Base-by-base conservation (phyloP, 75 land plant species). In the Pseudotsuga menziesii region DNA sequence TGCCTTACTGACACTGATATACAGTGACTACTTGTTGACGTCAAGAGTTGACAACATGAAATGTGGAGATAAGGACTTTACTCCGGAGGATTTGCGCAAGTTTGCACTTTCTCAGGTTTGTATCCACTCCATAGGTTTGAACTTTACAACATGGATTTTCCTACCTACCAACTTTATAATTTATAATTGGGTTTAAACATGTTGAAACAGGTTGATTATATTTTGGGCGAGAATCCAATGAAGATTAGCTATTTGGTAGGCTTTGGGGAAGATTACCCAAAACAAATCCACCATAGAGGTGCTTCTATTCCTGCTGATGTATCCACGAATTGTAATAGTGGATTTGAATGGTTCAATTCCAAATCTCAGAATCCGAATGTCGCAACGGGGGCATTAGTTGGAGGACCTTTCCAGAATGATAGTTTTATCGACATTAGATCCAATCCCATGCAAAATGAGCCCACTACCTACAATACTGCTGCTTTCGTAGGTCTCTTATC, bases 381-480 rank as follows among this genome's bases (percentile, higher is more conserved):
- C 11, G 94, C 91, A 6, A 41, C 64, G 17, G 96, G 96, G 23
- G 96, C 84, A 3, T 78, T 93, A 22, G 96, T 93, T 5, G 96
- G 96, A 5, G 96, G 96, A 2, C 96, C 97, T 22, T 91, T 91
- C 48, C 77, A 72, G 56, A 88, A 88, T 73, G 90, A 89, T 29
- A 85, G 82, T 4, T 87, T 76, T 52, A 32, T 76, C 4, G 89
- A 89, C 61, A 57, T 67, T 12, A 63, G 95, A 41, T 80, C 91
- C 83, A 91, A 88, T 81, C 48, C 79, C 15, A 84, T 86, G 90
- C 99, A 96, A 83, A 89, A 77, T 25, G 99, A 94, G 71, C 91
- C 99, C 17, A 84, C 75, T 78, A 94, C 93, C n/a, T 97, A 94
- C 81, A 94, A 92, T 81, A 85, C 81, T 78, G 99, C 99, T 13